Evolutionary conservation across 2,329 filamentous ascomycete species (phyloP).

Genomic region (Botryotinia convoluta): DNA sequence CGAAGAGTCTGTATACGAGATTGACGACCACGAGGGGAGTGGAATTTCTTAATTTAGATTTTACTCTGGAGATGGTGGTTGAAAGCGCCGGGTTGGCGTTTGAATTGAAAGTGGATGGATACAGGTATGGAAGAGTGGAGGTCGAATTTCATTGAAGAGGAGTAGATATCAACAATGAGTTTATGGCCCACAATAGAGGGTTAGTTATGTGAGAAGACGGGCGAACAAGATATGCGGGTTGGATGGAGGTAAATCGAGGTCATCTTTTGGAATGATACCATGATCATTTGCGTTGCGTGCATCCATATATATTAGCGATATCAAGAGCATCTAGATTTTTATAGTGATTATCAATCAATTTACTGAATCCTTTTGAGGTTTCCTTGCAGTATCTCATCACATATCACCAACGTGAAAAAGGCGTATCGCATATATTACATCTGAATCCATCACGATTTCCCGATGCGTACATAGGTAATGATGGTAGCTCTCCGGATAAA

Average conservation of each 20-base stretch:
- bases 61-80: constrained; percentile 79
- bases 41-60: constrained; percentile 79
- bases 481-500: background rate
- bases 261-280: background rate
- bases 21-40: constrained; percentile 76
- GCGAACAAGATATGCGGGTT: too few species aligned
- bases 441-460: background rate
- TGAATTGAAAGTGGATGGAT: constrained; percentile 75
- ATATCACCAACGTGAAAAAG: background rate
- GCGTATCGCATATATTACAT: too few species aligned
- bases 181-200: background rate
- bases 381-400: background rate
- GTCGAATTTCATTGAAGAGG: constrained; percentile 68
- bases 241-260: background rate
- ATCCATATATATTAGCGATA: background rate
- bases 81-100: constrained; percentile 74
- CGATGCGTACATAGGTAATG: background rate
- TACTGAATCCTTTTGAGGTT: background rate
- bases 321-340: background rate
- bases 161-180: too few species aligned
- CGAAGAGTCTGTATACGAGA: constrained; percentile 68
- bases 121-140: constrained; percentile 72
- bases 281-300: background rate
- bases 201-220: background rate
- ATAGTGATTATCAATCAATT: background rate